phyloP scores from a whole-genome alignment of 257 asterid genomes.

The Agastache rugosa region DNA sequence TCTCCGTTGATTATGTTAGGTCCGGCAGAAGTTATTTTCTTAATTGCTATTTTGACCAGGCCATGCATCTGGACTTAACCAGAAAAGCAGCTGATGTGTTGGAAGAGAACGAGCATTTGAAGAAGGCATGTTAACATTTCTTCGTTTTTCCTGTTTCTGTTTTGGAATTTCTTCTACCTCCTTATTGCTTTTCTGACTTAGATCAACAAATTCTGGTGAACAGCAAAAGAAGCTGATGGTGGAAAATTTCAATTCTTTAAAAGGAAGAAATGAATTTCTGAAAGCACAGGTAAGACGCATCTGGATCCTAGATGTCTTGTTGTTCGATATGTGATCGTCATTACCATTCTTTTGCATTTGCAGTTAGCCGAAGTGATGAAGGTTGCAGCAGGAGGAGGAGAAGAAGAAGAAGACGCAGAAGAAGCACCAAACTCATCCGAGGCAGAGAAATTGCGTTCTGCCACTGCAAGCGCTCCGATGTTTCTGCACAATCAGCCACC shows the following conservation, averaged over 20 bases:
- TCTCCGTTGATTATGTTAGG: background rate
- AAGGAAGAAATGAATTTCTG: slow-evolving; percentile 47
- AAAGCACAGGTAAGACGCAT: slow-evolving; percentile 49
- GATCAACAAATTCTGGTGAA: slow-evolving; percentile 27
- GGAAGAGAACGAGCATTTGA: slow-evolving; percentile 61
- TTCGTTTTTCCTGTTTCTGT: background rate
- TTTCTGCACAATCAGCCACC: slow-evolving; percentile 48
- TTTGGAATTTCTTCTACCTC: background rate
- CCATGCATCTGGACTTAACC: slow-evolving; percentile 54
- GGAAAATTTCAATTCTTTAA: slow-evolving; percentile 49
- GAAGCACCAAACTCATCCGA: slow-evolving; percentile 25
- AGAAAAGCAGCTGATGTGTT: slow-evolving; percentile 50
- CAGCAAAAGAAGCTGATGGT: slow-evolving; percentile 68
- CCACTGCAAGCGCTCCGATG: slow-evolving; percentile 24
- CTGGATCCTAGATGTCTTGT: background rate
- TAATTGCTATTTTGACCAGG: slow-evolving; percentile 43
- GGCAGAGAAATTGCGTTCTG: slow-evolving; percentile 36
- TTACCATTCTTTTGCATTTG: background rate
- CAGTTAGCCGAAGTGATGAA: slow-evolving; percentile 55
- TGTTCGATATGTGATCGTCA: background rate
- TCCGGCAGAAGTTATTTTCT: background rate
- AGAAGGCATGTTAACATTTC: slow-evolving; percentile 47
- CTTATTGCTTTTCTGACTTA: background rate
- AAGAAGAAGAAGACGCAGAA: slow-evolving; percentile 40
- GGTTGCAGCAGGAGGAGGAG: slow-evolving; percentile 34